A percentile compares a stretch with the other conserved stretches of the same genome.
These are phyloP conservation scores for Saccharomycopsis sp. DNA, from an alignment of 805 yeast genomes.

Conservation along the genomic window DNA sequence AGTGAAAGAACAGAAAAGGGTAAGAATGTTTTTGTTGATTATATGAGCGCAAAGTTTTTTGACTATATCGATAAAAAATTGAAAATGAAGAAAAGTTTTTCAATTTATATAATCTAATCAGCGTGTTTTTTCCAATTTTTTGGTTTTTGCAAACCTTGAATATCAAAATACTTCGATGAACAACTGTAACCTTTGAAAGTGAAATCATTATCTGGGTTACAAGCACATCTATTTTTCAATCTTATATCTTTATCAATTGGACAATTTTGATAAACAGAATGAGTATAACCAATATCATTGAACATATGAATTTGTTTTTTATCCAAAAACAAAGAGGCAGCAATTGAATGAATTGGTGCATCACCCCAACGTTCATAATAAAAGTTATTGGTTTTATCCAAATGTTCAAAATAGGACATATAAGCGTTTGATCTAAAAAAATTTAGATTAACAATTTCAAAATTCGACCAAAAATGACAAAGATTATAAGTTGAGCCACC, in stretches of 20 bases:
- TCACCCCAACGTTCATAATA: slow-evolving; percentile 57
- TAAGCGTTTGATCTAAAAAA: slow-evolving; percentile 40
- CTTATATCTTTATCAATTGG: slow-evolving; percentile 40
- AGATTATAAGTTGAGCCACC: slow-evolving; percentile 34
- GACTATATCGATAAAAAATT: too few relatives aligned
- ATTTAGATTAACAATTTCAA: slow-evolving; percentile 43
- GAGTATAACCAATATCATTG: slow-evolving; percentile 43
- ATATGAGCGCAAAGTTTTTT: too few relatives aligned
- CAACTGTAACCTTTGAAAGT: slow-evolving; percentile 42
- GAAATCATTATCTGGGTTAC: slow-evolving; percentile 38
- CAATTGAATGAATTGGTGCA: slow-evolving; percentile 42
- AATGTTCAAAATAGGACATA: slow-evolving; percentile 31
- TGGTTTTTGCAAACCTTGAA: slow-evolving; percentile 24
- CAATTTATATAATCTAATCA: too few relatives aligned
- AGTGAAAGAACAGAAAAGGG: too few relatives aligned
- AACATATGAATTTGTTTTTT: slow-evolving; percentile 27
- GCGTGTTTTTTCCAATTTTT: too few relatives aligned
- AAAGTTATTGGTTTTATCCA: slow-evolving; percentile 42
- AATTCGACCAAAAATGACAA: slow-evolving; percentile 60
- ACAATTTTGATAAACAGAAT: slow-evolving; percentile 48
- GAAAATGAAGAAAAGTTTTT: too few relatives aligned
- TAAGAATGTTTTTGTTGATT: too few relatives aligned
- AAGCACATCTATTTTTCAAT: slow-evolving; percentile 37
- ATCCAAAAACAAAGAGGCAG: slow-evolving; percentile 28
- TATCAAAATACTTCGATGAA: slow-evolving; percentile 33